phyloP scores from a whole-genome alignment of 257 asterid species.

The Petunia axillaris region DNA sequence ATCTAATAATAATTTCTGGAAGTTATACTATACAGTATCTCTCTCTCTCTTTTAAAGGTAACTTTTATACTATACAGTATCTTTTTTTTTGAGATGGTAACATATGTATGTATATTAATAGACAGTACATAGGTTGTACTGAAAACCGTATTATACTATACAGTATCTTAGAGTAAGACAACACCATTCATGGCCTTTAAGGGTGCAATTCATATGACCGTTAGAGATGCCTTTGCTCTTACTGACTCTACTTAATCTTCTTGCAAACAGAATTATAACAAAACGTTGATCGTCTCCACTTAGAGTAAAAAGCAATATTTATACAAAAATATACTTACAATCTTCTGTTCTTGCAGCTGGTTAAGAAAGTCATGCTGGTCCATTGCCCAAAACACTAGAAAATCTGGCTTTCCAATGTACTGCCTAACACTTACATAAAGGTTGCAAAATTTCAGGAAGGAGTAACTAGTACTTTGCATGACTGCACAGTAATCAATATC shows the following conservation, averaged over 20 bases:
- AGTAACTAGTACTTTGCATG: not conserved
- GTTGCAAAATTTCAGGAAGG: not conserved
- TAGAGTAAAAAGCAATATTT: slow-evolving; percentile 2
- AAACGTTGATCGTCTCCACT: not conserved
- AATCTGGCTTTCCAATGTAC: slow-evolving; percentile 80
- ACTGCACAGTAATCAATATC: not conserved
- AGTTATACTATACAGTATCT: not conserved
- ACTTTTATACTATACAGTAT: too few relatives aligned
- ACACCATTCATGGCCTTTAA: not conserved
- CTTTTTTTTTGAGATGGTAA: too few relatives aligned
- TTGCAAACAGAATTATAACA: slow-evolving; percentile 1
- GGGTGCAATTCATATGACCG: not conserved
- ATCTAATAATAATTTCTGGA: not conserved
- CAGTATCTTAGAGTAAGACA: not conserved
- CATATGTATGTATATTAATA: too few relatives aligned
- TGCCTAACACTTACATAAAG: slow-evolving; percentile 51
- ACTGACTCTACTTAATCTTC: not conserved
- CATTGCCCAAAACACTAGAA: slow-evolving; percentile 89
- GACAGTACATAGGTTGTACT: too few relatives aligned
- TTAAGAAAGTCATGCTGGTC: slow-evolving; percentile 88
- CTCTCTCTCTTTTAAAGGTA: too few relatives aligned
- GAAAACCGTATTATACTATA: not conserved
- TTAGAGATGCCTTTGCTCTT: not conserved
- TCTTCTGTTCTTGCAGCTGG: slow-evolving; percentile 90
- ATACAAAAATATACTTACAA: slow-evolving; percentile 57